Base-by-base conservation (phyloP, 1,284 basidiomycete species). In the Ganoderma lucidum region DNA sequence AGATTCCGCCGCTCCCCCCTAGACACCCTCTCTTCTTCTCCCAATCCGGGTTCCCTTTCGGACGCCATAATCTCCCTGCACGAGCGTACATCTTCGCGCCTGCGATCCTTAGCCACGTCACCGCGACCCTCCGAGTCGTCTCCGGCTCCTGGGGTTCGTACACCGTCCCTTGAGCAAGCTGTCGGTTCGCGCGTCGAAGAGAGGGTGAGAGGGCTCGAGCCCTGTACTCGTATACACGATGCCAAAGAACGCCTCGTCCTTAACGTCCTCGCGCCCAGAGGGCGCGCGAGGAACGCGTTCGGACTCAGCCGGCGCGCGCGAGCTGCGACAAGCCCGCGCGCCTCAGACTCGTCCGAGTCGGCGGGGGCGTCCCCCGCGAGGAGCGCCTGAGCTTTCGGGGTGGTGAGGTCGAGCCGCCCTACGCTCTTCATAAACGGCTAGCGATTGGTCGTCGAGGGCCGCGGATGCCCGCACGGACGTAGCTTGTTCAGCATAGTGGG, bases 141-240 rank as follows among this genome's bases (percentile, higher is more conserved):
- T 53, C 19, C 30, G 67, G 65, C 35, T 69, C 70, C 39, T 55
- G 58, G 23, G 23, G 23, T 23, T 23, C 23, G 23, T 23, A 23
- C 23, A 23, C 23, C 23, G 23, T 23, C 23, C 23, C 23, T 23
- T 23, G 23, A 23, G 23, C 23, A 23, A 23, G 23, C 23, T 23
- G 23, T 23, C n/a, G 65, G 58, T 41, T 14, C 28, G 28, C 39
- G 12, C 23, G 48, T 56, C 14, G 63, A n/a, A 15, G 51, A 19
- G 42, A 67, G 63, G 3, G 70, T 64, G 63, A 70, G 62, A 37
- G 70, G 70, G 65, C 44, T 73, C 69, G 37, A 73, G 65, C 28
- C 41, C 42, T 32, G 19, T 44, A 37, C 65, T 35, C 67, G 48
- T 65, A 71, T 69, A 30, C 55, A 48, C 37, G n/a, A 73, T 61